These are phyloP conservation scores for Bassia scoparia DNA, from an alignment of 148 eudicot species.

Conservation along the genomic window DNA sequence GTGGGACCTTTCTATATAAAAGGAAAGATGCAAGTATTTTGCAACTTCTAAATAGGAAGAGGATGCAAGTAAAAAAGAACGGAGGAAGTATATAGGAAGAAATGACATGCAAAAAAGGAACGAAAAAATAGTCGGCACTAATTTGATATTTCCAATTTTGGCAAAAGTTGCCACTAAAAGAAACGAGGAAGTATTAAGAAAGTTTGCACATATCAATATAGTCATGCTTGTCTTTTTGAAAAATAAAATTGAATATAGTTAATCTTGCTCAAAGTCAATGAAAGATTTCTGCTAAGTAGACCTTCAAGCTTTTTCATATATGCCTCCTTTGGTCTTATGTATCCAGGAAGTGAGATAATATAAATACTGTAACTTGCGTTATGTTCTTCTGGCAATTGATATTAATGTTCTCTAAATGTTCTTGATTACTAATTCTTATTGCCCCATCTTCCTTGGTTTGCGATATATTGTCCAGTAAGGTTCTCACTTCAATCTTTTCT, in stretches of 20 bases:
- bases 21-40: too few relatives aligned
- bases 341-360: neutral
- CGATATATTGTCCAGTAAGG: neutral
- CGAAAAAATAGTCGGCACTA: too few relatives aligned
- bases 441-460: neutral
- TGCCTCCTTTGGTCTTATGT: neutral
- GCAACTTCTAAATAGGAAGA: too few relatives aligned
- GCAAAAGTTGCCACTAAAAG: too few relatives aligned
- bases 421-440: neutral
- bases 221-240: too few relatives aligned
- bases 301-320: neutral
- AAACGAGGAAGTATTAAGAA: too few relatives aligned
- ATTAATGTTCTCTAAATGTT: neutral
- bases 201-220: neutral
- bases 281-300: neutral
- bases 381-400: neutral
- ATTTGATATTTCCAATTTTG: too few relatives aligned
- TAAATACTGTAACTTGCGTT: neutral
- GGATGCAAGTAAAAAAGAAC: too few relatives aligned
- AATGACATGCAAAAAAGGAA: too few relatives aligned
- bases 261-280: neutral
- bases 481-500: neutral
- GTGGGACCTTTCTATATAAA: too few relatives aligned
- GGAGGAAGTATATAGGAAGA: too few relatives aligned
- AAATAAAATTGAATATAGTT: too few relatives aligned